Conservation (phyloP, 129 eudicot species). For the Centella asiatica region DNA sequence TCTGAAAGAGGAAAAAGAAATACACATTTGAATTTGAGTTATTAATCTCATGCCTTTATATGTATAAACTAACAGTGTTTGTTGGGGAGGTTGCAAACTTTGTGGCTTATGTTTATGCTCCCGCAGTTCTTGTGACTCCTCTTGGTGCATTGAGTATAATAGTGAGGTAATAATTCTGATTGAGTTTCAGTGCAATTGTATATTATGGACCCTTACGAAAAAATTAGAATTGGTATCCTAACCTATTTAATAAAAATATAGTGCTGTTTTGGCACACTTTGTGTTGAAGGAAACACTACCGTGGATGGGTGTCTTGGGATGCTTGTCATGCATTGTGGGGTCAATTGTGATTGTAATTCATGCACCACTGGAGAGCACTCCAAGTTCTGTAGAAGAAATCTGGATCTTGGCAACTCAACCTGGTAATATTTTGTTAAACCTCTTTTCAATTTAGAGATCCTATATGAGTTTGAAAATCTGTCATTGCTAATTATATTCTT, state of each 20-base stretch:
- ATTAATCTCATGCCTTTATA: conserved; percentile 10
- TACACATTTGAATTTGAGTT: neutral
- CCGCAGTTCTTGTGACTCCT: conserved; percentile 95
- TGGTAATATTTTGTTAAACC: too few relatives aligned
- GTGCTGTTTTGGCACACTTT: conserved; percentile 93
- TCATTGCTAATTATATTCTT: too few relatives aligned
- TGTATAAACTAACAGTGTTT: conserved; percentile 56
- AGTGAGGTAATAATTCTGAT: conserved; percentile 50
- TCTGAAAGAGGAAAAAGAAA: neutral
- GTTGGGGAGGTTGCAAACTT: conserved; percentile 95
- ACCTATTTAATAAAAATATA: conserved; percentile 32
- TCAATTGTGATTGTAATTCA: conserved; percentile 85
- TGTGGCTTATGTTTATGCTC: conserved; percentile 97
- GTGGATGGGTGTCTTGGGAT: conserved; percentile 83
- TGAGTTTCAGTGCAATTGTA: neutral
- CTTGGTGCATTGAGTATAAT: conserved; percentile 97
- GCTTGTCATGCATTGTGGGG: conserved; percentile 90
- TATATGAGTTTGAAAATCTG: too few relatives aligned
- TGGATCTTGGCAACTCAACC: conserved; percentile 98
- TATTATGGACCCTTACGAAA: too few relatives aligned
- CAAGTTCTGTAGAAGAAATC: conserved; percentile 77
- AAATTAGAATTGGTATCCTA: conserved; percentile 16
- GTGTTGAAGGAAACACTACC: conserved; percentile 75
- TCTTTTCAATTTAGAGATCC: too few relatives aligned
- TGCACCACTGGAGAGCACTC: conserved; percentile 86